Percentiles rank a stretch among this genome's conserved stretches.
Evolutionary conservation across 805 yeast species (phyloP).

Genomic region (Dipodascus geniculatus): DNA sequence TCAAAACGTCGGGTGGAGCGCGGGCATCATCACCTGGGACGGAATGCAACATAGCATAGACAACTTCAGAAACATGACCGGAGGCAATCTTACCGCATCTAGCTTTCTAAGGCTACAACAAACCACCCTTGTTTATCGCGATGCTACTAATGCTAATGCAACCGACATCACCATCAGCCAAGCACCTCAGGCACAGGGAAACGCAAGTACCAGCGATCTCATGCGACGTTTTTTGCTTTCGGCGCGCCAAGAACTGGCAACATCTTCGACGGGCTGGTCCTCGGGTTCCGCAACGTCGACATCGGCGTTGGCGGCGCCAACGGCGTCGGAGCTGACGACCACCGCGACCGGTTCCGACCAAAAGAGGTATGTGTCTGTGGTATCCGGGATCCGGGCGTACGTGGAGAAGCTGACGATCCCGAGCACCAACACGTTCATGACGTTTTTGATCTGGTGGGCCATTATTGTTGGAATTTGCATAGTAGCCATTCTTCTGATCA

Average conservation of each 20-base stretch:
- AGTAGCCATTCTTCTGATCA: constrained; percentile 16
- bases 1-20: constrained; percentile 24
- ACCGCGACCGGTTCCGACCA: constrained; percentile 8
- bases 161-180: constrained; percentile 1
- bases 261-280: constrained; percentile 2
- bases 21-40: constrained; percentile 22
- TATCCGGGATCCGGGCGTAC: constrained; percentile 22
- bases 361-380: constrained; percentile 6
- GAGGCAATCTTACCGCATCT: constrained; percentile 20
- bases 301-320: constrained; percentile 6
- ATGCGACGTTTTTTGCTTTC: constrained; percentile 9
- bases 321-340: constrained; percentile 1
- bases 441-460: constrained; percentile 23
- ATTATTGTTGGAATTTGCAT: constrained; percentile 19
- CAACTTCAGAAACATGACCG: constrained; percentile 18
- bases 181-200: not conserved
- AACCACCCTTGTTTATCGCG: constrained; percentile 11
- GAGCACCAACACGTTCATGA: constrained; percentile 23
- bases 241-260: constrained; percentile 10
- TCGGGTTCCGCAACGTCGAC: constrained; percentile 4
- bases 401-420: constrained; percentile 22
- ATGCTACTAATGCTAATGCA: constrained; percentile 8
- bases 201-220: not conserved
- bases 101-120: constrained; percentile 8
- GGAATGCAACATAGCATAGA: constrained; percentile 23